These are phyloP conservation scores for Tricholoma hemisulphureum DNA, from an alignment of 768 basidiomycete species.

Conservation along the genomic window DNA sequence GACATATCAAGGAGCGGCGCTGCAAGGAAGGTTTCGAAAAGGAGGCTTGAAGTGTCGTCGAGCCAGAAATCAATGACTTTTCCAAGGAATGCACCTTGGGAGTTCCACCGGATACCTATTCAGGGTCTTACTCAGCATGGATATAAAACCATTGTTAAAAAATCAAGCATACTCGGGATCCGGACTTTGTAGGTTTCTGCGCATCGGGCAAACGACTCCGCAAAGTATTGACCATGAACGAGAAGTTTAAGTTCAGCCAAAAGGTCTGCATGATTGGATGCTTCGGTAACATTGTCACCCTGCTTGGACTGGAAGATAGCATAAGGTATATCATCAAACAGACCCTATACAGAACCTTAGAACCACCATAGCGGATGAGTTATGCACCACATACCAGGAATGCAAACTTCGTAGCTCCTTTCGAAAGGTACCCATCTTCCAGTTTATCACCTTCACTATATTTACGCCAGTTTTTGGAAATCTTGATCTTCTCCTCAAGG, in stretches of 20 bases:
- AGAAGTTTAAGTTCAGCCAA: neutral
- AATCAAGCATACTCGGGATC: neutral
- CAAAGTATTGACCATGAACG: too few species aligned
- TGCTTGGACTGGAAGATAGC: neutral
- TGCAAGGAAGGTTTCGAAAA: too few species aligned
- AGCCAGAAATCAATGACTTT: neutral
- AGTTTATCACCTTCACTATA: too few species aligned
- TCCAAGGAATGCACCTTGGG: neutral
- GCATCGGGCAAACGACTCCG: neutral
- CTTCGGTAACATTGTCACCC: neutral
- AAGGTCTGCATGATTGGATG: neutral
- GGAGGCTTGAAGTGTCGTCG: too few species aligned
- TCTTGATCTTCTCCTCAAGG: neutral
- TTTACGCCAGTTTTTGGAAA: neutral
- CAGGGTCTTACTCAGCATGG: neutral
- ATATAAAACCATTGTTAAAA: neutral
- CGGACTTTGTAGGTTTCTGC: neutral
- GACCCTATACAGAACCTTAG: neutral
- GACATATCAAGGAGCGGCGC: neutral
- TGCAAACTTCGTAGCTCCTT: slow-evolving; percentile 1
- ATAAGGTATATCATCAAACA: neutral
- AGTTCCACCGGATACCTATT: neutral
- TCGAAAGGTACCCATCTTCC: neutral
- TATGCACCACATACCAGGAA: neutral
- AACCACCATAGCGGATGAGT: too few species aligned